Conservation (phyloP, 2,329 filamentous ascomycete species). For the Penicillium sumatraense region DNA sequence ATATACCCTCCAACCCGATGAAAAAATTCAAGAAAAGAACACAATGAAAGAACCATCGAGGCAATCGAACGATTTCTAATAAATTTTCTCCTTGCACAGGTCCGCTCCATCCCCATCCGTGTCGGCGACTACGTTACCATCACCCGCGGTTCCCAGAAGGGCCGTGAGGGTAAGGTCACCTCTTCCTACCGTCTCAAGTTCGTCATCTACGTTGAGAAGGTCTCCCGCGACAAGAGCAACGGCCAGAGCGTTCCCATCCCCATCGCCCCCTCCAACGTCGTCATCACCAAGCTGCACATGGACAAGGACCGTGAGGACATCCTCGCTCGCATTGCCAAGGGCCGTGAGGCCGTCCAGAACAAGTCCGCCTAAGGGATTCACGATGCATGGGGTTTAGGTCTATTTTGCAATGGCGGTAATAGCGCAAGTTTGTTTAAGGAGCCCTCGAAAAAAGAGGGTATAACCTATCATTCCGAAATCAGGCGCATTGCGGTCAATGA, state of each 20-base stretch:
- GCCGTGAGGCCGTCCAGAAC: conserved; percentile 54
- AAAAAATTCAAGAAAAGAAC: neutral
- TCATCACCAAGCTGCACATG: conserved; percentile 99
- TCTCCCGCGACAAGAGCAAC: conserved; percentile 95
- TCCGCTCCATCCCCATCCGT: conserved; percentile 94
- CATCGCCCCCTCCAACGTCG: conserved; percentile 94
- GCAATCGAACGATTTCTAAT: conserved; percentile 15
- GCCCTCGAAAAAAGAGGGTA: conserved; percentile 27
- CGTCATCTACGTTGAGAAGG: conserved; percentile 94
- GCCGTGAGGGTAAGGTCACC: conserved; percentile 96
- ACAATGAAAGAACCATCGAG: conserved; percentile 1
- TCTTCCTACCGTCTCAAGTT: conserved; percentile 99
- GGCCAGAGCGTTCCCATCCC: conserved; percentile 94
- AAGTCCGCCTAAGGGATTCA: conserved; percentile 67
- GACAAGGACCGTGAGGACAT: conserved; percentile 58
- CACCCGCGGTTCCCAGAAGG: conserved; percentile 93
- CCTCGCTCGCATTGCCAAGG: conserved; percentile 52
- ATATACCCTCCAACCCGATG: neutral
- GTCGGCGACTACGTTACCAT: conserved; percentile 96
- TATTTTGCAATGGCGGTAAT: conserved; percentile 64
- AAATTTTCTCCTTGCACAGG: conserved; percentile 55
- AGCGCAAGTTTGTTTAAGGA: conserved; percentile 31
- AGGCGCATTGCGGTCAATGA: conserved; percentile 47
- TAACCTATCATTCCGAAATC: conserved; percentile 30
- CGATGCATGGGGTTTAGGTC: conserved; percentile 63